Evolutionary conservation across 2,329 filamentous ascomycete genomes (phyloP).

Genomic region (Aspergillus flavus): DNA sequence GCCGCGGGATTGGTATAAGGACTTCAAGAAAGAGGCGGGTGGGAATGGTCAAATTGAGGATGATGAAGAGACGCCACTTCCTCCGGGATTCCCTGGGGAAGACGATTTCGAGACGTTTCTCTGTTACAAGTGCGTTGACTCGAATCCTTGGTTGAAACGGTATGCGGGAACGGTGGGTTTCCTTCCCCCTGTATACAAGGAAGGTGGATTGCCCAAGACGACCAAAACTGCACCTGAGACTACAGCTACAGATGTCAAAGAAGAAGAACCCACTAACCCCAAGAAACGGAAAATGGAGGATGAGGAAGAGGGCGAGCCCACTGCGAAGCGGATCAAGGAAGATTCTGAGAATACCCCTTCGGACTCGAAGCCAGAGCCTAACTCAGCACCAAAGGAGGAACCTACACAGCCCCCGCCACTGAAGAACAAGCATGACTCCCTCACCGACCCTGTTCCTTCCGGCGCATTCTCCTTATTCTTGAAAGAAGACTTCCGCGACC

Average conservation of each 20-base stretch:
- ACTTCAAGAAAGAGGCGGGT: slow-evolving; percentile 21
- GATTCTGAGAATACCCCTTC: slow-evolving; percentile 19
- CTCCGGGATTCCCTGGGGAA: slow-evolving; percentile 83
- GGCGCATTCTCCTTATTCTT: slow-evolving; percentile 80
- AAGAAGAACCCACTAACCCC: slow-evolving; percentile 30
- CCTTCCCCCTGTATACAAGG: slow-evolving; percentile 67
- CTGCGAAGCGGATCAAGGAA: slow-evolving; percentile 54
- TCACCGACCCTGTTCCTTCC: slow-evolving; percentile 57
- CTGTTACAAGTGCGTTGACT: slow-evolving; percentile 90
- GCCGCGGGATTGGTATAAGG: slow-evolving; percentile 65
- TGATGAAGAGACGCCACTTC: slow-evolving; percentile 65
- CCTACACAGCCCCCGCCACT: slow-evolving; percentile 10
- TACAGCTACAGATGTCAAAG: slow-evolving; percentile 2
- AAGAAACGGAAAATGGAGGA: slow-evolving; percentile 70
- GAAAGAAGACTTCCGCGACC: slow-evolving; percentile 73
- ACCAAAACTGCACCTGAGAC: slow-evolving; percentile 1
- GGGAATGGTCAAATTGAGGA: slow-evolving; percentile 33
- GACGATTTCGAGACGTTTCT: slow-evolving; percentile 88
- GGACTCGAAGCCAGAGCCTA: slow-evolving; percentile 13
- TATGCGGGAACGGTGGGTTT: slow-evolving; percentile 84
- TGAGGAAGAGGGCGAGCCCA: slow-evolving; percentile 36
- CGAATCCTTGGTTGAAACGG: slow-evolving; percentile 86
- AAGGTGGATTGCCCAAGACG: slow-evolving; percentile 27
- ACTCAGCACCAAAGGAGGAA: neutral
- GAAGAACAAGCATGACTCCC: slow-evolving; percentile 60